Evolutionary conservation across 139 green algal species (phyloP).

Genomic region (Picochlorum sp.): DNA sequence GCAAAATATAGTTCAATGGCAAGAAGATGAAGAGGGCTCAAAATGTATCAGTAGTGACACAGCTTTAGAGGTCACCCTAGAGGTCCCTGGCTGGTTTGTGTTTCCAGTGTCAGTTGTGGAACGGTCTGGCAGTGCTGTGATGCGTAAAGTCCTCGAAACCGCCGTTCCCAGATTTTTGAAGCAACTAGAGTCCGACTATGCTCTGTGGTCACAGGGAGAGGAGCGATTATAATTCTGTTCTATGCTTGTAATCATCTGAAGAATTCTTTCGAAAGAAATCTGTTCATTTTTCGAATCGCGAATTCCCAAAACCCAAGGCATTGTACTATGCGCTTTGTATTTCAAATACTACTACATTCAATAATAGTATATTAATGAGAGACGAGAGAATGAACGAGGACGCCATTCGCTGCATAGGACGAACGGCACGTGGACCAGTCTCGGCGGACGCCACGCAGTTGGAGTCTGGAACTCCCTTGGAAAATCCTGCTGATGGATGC

Average conservation of each 20-base stretch:
- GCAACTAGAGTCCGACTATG: conserved; percentile 71
- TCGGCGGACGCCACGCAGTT: no score
- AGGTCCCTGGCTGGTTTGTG: conserved; percentile 40
- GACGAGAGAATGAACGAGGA: background rate
- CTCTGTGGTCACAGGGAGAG: conserved; percentile 53
- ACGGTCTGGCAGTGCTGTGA: conserved; percentile 35
- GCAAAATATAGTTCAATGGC: conserved; percentile 63
- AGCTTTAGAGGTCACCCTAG: conserved; percentile 30
- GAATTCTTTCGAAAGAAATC: no score
- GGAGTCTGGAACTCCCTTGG: no score
- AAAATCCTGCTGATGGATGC: background rate
- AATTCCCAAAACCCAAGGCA: background rate
- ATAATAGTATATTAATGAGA: background rate
- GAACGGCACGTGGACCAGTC: no score
- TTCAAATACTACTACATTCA: background rate
- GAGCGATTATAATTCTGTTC: conserved; percentile 26
- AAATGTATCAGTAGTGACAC: conserved; percentile 35
- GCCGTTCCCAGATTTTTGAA: conserved; percentile 72
- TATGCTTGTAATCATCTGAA: background rate
- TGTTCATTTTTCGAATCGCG: no score
- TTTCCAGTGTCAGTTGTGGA: conserved; percentile 32
- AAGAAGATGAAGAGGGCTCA: conserved; percentile 10
- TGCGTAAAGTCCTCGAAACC: conserved; percentile 55
- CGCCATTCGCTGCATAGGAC: no score
- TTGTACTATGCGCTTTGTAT: background rate